Base-by-base conservation (phyloP, 495 filamentous ascomycete genomes). In the Xylaria nigripes region DNA sequence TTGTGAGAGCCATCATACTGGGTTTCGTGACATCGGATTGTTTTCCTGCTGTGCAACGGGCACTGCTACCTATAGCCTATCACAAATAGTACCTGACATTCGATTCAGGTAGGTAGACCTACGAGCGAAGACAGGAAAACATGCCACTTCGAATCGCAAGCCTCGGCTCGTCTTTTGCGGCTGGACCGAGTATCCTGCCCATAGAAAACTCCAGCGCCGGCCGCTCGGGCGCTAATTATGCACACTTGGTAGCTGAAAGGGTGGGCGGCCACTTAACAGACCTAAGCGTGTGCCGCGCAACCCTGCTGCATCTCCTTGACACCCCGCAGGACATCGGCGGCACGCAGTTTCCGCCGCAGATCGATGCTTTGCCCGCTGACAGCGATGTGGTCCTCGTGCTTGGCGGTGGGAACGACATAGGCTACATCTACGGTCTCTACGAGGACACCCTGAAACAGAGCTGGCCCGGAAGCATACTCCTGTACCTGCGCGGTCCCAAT, bases 341-440 rank as follows among this genome's bases (percentile, higher is more conserved):
- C 13, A 24, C 32, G 24, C 47, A 57, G 1, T 73, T 72, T 56
- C 62, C 68, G 15, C 68, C 72, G 6, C 74, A 76, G 58, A 54
- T 76, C 29, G 36, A 63, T 12, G 58, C 57, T 7, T 43, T 76
- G 6, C 70, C 67, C 23, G 40, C 50, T 12, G 64, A 74, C 53
- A 61, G 61, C 6, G 66, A 76, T 54, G 62, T 75, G 22, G 64
- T 76, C 4, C 64, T 71, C 7, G 44, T 76, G 19, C 72, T 71
- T 9, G 67, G 60, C 46, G 74, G 74, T 36, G 73, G 74, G 16
- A 76, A 76, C 56, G 73, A 76, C 56, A 62, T 76, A 36, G 66
- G 64, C 1, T 76, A 76, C 54, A 71, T 74, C 48, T 68, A 67
- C 9, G 66, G 67, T 18, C 54, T 76, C 48, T 62, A 72, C 13